These are phyloP conservation scores for Colletotrichum melonis DNA, from an alignment of 2,329 filamentous ascomycete species.

Conservation along the genomic window DNA sequence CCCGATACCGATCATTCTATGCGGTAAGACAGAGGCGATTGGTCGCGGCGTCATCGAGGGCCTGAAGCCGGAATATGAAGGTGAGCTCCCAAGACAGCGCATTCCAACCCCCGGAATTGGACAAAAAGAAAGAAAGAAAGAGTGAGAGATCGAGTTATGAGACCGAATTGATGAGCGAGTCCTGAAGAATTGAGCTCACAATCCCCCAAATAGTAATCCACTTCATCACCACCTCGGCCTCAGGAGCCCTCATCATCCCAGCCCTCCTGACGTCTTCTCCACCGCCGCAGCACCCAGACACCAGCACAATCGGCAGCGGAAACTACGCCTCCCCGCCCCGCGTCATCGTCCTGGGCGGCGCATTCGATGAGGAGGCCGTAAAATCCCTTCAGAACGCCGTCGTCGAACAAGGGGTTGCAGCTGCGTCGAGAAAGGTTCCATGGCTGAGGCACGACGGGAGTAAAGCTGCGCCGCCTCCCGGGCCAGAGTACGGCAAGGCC, in stretches of 20 bases:
- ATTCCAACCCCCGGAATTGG: not conserved
- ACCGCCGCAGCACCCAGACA: conserved; percentile 30
- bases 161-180: not conserved
- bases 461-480: conserved; percentile 39
- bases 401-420: not conserved
- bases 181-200: not conserved
- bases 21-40: conserved; percentile 40
- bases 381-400: conserved; percentile 14
- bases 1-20: conserved; percentile 39
- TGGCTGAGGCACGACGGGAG: conserved; percentile 41
- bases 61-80: conserved; percentile 42
- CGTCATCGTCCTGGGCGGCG: conserved; percentile 32
- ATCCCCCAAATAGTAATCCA: conserved; percentile 24
- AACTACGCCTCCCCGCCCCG: conserved; percentile 25
- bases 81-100: conserved; percentile 24
- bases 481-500: conserved; percentile 42
- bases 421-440: conserved; percentile 20
- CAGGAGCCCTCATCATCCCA: conserved; percentile 33
- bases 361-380: conserved; percentile 27
- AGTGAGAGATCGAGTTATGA: not conserved
- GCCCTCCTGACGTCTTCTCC: conserved; percentile 22
- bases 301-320: conserved; percentile 35
- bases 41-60: conserved; percentile 39
- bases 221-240: conserved; percentile 29
- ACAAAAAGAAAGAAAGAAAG: not conserved